Percentiles rank a stretch among this genome's conserved stretches.
phyloP scores from a whole-genome alignment of 1,284 basidiomycete genomes.

The Chondrostereum purpureum region DNA sequence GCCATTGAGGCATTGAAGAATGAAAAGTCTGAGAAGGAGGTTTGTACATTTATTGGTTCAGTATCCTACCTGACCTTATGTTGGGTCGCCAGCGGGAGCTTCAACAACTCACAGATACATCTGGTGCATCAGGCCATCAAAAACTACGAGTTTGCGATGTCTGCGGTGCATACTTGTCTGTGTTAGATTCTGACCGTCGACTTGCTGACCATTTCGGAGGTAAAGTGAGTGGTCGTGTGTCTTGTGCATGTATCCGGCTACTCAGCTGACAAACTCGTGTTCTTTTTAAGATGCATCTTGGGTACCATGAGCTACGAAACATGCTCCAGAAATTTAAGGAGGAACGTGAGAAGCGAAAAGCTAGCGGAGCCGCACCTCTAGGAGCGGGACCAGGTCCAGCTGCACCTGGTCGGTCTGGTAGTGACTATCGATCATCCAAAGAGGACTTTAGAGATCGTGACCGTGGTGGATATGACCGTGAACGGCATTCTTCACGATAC shows the following conservation, averaged over 20 bases:
- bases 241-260: background rate
- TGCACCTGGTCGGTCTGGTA: constrained; percentile 32
- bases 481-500: constrained; percentile 66
- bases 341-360: constrained; percentile 79
- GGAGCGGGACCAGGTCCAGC: constrained; percentile 29
- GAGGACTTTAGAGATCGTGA: constrained; percentile 49
- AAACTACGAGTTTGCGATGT: constrained; percentile 99
- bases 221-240: constrained; percentile 56
- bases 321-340: constrained; percentile 86
- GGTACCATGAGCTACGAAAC: constrained; percentile 95
- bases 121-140: constrained; percentile 97
- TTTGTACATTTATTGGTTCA: constrained; percentile 31
- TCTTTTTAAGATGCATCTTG: constrained; percentile 84
- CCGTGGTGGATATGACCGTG: constrained; percentile 54
- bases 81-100: constrained; percentile 76
- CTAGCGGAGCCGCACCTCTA: constrained; percentile 30
- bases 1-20: constrained; percentile 97
- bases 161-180: constrained; percentile 96
- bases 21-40: constrained; percentile 96
- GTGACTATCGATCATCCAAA: constrained; percentile 46
- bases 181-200: constrained; percentile 96
- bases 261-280: constrained; percentile 15
- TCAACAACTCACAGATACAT: constrained; percentile 95
- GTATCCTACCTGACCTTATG: too few relatives aligned
- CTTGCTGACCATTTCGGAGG: constrained; percentile 99